Evolutionary conservation across 768 basidiomycete genomes (phyloP), one percentile per base, ranked within the genome.

Genomic region (Filobasidium wieringae): DNA sequence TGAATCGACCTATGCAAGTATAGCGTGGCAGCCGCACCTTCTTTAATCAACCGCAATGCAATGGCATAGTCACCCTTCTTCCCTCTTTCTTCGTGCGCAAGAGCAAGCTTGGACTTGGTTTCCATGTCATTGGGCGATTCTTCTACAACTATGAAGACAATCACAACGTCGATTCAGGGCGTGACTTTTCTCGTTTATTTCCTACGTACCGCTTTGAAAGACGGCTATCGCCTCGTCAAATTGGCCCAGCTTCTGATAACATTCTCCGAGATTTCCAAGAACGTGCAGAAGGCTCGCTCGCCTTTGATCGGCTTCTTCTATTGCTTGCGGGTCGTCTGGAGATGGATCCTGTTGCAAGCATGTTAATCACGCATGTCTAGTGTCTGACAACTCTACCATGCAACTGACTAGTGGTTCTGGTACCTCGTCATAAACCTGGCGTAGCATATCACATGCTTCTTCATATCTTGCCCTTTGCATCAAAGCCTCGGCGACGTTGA

Each of bases 101-200:
- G 87, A 0, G 92, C 93, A 0, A 96, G 79, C 61, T 87, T 86
- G 80, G 92, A 84, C 72, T 89, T 90, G 27, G 84, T 85, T 29
- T 91, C 87, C 65, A 83, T 81, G 63, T 88, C 80, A 0, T 79
- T 78, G 0, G 88, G 84, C 68, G 91, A 86, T 0, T 81, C 81
- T 3, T 79, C 77, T 17, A 85, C 77, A 30, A 92, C 91, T 93
- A 63, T 8, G 22, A 14, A 26, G 39, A n/a, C 24, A 39, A 29
- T 19, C 4, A 26, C 26, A 3, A 24, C 4, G 31, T 11, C 24
- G 27, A 27, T 5, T 31, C 41, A n/a, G 26, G 34, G 43, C 6
- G 4, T 17, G 36, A n/a, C 9, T 9, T 37, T n/a, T 9, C 9
- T n/a, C 36, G 36, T 9, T 9, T n/a, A 29, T 51, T 1, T 26